Evolutionary conservation across 305 asterid genomes (phyloP).

Genomic region (Fraxinus dipetala): DNA sequence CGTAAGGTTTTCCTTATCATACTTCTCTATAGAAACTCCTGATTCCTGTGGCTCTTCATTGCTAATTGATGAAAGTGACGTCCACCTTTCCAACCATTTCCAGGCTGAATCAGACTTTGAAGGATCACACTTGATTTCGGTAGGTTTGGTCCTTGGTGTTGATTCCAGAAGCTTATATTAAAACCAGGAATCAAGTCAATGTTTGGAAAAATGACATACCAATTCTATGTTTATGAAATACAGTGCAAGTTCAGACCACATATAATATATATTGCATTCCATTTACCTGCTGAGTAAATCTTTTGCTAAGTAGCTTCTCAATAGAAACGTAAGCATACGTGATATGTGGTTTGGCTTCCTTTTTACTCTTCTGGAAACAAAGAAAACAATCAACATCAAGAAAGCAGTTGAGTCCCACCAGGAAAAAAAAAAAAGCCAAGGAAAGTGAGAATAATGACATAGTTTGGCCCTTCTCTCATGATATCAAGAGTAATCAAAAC

Average conservation of each 20-base stretch:
- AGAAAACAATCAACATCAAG: slow-evolving; percentile 25
- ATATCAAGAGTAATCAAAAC: slow-evolving; percentile 11
- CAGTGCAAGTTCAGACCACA: slow-evolving; percentile 11
- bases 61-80: slow-evolving; percentile 59
- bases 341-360: slow-evolving; percentile 35
- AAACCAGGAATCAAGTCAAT: slow-evolving; percentile 26
- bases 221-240: background rate
- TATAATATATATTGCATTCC: slow-evolving; percentile 10
- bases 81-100: slow-evolving; percentile 97
- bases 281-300: slow-evolving; percentile 86
- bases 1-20: slow-evolving; percentile 33
- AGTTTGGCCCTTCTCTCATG: slow-evolving; percentile 8
- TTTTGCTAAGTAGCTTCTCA: slow-evolving; percentile 78
- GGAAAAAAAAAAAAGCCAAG: background rate
- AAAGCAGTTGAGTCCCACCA: background rate
- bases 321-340: slow-evolving; percentile 51
- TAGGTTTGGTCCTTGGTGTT: slow-evolving; percentile 55
- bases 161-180: slow-evolving; percentile 72
- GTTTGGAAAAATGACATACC: background rate
- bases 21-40: slow-evolving; percentile 31
- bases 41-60: slow-evolving; percentile 35
- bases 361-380: slow-evolving; percentile 51
- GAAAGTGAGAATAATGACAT: slow-evolving; percentile 13
- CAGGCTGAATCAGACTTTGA: slow-evolving; percentile 78
- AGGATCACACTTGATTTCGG: slow-evolving; percentile 87